Conservation (phyloP, 768 basidiomycete genomes). For the Suillus sp. region DNA sequence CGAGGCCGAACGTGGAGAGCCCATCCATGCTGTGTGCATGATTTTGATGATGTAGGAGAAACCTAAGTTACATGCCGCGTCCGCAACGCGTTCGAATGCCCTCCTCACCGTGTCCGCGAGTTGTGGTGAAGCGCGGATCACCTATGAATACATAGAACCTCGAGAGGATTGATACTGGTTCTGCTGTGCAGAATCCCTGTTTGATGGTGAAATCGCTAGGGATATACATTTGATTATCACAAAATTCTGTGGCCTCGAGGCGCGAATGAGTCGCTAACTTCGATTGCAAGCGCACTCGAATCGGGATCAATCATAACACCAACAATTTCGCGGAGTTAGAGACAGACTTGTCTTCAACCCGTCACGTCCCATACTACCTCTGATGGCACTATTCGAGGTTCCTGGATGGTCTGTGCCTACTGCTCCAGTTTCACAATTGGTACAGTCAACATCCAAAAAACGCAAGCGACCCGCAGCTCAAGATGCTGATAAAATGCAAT, state of each 20-base stretch:
- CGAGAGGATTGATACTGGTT: background rate
- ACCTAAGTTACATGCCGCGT: slow-evolving; percentile 4
- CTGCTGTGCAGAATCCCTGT: background rate
- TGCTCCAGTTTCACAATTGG: slow-evolving; percentile 40
- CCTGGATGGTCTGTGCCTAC: slow-evolving; percentile 67
- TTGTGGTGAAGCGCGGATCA: slow-evolving; percentile 4
- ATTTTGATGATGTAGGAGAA: slow-evolving; percentile 1
- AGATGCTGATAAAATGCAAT: slow-evolving; percentile 37
- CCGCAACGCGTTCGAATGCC: background rate
- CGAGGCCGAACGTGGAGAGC: slow-evolving; percentile 3
- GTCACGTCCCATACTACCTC: background rate
- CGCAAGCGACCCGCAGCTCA: slow-evolving; percentile 50
- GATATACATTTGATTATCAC: background rate
- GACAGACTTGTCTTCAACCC: background rate
- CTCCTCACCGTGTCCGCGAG: slow-evolving; percentile 2
- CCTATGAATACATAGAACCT: background rate
- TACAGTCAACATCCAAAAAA: slow-evolving; percentile 49
- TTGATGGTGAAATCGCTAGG: background rate
- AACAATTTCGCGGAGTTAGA: slow-evolving; percentile 1
- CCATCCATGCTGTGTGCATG: background rate
- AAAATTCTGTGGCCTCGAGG: background rate
- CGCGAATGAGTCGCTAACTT: background rate
- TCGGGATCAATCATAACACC: background rate
- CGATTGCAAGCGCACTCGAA: background rate
- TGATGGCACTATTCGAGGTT: slow-evolving; percentile 61